Conservation (phyloP, 768 basidiomycete genomes). For the Podaxis pistillaris region DNA sequence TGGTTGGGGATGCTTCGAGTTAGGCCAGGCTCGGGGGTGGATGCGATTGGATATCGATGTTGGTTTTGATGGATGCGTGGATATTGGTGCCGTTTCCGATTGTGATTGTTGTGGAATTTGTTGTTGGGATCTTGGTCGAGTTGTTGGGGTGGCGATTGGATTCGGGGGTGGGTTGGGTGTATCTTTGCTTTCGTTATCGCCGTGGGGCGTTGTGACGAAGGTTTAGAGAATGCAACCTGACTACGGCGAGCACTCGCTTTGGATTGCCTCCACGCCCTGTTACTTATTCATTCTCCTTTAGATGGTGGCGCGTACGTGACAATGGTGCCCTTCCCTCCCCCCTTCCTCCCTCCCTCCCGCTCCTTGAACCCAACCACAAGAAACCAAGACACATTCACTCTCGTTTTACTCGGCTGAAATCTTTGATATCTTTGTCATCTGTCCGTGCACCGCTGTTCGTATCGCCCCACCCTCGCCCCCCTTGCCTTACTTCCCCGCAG, state of each 20-base stretch:
- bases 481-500: background rate
- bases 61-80: background rate
- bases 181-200: too few relatives aligned
- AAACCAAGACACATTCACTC: background rate
- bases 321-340: background rate
- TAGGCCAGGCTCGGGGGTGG: conserved; percentile 13
- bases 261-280: background rate
- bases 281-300: background rate
- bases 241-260: too few relatives aligned
- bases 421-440: background rate
- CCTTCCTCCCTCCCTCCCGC: background rate
- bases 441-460: background rate
- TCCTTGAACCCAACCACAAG: background rate
- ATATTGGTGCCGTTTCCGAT: conserved; percentile 6
- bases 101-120: conserved; percentile 1
- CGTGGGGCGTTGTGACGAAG: too few relatives aligned
- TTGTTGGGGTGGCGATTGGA: background rate
- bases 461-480: conserved; percentile 7
- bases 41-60: background rate
- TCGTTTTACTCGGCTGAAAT: background rate
- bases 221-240: too few relatives aligned
- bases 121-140: conserved; percentile 5
- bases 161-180: background rate
- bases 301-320: background rate
- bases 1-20: conserved; percentile 2